Evolutionary conservation across 257 asterid genomes (phyloP), one percentile per base, ranked within the genome.

Genomic region (Agastache rugosa): DNA sequence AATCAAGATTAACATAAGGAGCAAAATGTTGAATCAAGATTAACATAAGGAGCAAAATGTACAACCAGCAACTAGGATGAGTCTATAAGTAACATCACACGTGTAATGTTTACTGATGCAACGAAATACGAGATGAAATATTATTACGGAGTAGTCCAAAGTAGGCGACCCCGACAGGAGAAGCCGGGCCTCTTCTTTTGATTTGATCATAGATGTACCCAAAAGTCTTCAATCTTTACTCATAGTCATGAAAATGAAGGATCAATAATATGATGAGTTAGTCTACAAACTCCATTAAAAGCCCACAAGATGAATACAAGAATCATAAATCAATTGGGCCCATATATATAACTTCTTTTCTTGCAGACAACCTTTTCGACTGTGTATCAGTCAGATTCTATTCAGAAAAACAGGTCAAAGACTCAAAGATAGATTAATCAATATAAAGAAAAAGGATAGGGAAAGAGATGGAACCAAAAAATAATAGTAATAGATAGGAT

Each of bases 381-480:
- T 66, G 78, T 78, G 3, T 14, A 58, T 12, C 56, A 48, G 78
- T 66, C 82, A 47, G 78, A 44, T 66, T 35, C 35, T 31, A n/a
- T 51, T 48, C 69, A 66, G 35, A 55, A 64, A 64, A 65, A 51
- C 69, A 31, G 81, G 65, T 17, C 59, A 53, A 17, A 19, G 11
- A 53, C 44, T 29, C 55, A 71, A 62, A 71, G 73, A 77, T 71
- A 45, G 64, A 66, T 54, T 42, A 8, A 71, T 77, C 63, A 66
- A 76, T 64, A 73, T 39, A 63, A 63, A 11, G 50, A 58, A 47
- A 39, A 11, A 29, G 37, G 6, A 8, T 8, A 39, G 3, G 3
- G 11, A 39, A 76, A 78, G 42, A 85, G 80, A 86, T 82, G 75
- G 59, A 51, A 39, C 29, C 72, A 42, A 74, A 67, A 80, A 67